Base-by-base conservation (phyloP, 495 filamentous ascomycete genomes). In the Cladorrhinum samala region DNA sequence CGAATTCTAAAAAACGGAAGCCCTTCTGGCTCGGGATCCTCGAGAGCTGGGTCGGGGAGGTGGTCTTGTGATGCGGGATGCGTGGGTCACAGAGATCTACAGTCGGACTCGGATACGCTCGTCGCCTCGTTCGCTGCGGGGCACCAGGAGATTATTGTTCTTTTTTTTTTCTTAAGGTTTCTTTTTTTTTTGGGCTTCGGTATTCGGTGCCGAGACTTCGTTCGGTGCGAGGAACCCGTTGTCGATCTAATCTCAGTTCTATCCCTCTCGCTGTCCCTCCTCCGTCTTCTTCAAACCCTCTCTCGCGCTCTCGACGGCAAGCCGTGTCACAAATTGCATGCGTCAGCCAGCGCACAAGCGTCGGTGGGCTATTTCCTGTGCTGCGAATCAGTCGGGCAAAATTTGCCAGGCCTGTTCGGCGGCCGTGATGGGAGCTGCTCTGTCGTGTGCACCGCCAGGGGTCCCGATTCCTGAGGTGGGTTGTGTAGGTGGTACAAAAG, bases 261-360 rank as follows among this genome's bases (percentile, higher is more conserved):
- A n/a, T n/a, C n/a, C n/a, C n/a, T n/a, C n/a, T n/a, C n/a, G n/a
- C n/a, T n/a, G n/a, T n/a, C n/a, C n/a, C n/a, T n/a, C n/a, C n/a
- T n/a, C n/a, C n/a, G n/a, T n/a, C n/a, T 33, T 5, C 27, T 33
- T 5, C 6, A 33, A 33, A 33, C 11, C 27, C 6, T 33, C 27
- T 33, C 27, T 33, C 41, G 21, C 43, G 43, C 44, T 56, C 41
- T 56, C 48, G 49, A 57, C 46, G 61, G 61, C 52, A 55, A 30
- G 57, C 44, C 36, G 51, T 57, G 37, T 47, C 51, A 55, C 59
- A 60, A 65, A 62, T 63, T 63, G 62, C 43, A 54, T 60, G 55
- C 47, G 46, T 52, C 54, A 33, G 21, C 43, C 48, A 38, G 59
- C 27, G 51, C 44, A 45, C 42, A 23, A 23, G 18, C 42, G 42